Base-by-base conservation (phyloP, 257 asterid species). In the Datura wrightii region DNA sequence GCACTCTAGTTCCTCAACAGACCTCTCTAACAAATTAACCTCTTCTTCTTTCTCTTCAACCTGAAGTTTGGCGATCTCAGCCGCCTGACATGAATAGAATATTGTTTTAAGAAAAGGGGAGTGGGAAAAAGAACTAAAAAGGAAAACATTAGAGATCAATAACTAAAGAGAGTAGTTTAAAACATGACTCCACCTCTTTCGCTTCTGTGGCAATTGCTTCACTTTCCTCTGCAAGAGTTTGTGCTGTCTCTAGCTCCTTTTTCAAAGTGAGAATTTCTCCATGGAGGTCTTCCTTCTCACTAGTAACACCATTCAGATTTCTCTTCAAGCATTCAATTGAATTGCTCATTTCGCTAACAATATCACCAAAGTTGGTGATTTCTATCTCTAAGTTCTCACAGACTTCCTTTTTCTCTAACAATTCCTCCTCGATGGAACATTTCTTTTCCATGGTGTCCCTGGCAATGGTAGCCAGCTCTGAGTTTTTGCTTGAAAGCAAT, bases 11-110 rank as follows among this genome's bases (percentile, higher is more conserved):
- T 95, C 97, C 91, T 97, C 97, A 79, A 97, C 92, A 80, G 98
- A 92, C 84, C 92, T 91, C 87, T 95, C 99, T 88, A 95, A 88
- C 80, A 97, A 91, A 89, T 86, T 97, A 79, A 94, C 97, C 91
- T 97, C 99, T 84, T 87, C 93, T 83, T 97, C 99, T 88, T 91
- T 97, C 84, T 91, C 97, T 90, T 92, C 96, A 82, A 94, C 92
- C 16, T 90, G 84, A 83, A 84, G 86, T 80, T 86, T 95, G 70
- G 87, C 86, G 52, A 69, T 78, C 81, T 91, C 95, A 31, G 96
- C 97, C 85, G 88, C 82, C 98, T 95, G 89, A 54, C 83, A 87
- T 70, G 74, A 85, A 39, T 37, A 59, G 56, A 63, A 70, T 53
- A 84, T 46, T 70, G 79, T 34, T 62, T 56, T 85, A 85, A 87